Percentiles rank a stretch among this genome's conserved stretches.
Conservation (phyloP, 1,284 basidiomycete genomes). For the Boletus mariae region DNA sequence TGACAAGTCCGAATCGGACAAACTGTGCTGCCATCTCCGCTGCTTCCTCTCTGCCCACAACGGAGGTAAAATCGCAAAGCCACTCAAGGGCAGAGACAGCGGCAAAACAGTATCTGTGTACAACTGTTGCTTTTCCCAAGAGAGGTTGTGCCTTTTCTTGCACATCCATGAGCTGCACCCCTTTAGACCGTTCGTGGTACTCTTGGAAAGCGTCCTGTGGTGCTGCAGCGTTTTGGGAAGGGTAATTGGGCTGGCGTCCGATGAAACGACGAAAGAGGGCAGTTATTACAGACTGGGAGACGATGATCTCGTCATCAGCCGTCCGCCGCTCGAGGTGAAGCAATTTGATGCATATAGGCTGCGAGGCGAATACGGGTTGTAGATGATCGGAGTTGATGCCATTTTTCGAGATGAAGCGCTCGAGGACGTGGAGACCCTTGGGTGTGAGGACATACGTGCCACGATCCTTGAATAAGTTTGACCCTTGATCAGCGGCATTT, state of each 20-base stretch:
- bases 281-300: constrained; percentile 90
- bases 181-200: constrained; percentile 77
- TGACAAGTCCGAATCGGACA: constrained; percentile 90
- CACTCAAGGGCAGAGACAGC: constrained; percentile 90
- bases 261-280: constrained; percentile 94
- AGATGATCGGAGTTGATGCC: constrained; percentile 95
- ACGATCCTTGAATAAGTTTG: constrained; percentile 93
- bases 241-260: constrained; percentile 81
- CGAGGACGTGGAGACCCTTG: constrained; percentile 97
- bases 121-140: constrained; percentile 41
- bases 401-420: constrained; percentile 99
- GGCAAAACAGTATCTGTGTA: constrained; percentile 79
- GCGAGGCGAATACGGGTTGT: constrained; percentile 83
- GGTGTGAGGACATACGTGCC: constrained; percentile 95
- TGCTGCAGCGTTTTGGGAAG: constrained; percentile 40
- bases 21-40: constrained; percentile 98
- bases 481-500: constrained; percentile 87
- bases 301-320: constrained; percentile 95
- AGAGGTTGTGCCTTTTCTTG: constrained; percentile 58
- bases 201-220: constrained; percentile 67
- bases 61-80: constrained; percentile 97
- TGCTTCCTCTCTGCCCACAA: constrained; percentile 94
- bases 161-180: constrained; percentile 67
- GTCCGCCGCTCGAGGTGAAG: constrained; percentile 93
- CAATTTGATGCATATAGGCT: constrained; percentile 97